phyloP scores from a whole-genome alignment of 2,329 filamentous ascomycete species.

The Apiospora marii region DNA sequence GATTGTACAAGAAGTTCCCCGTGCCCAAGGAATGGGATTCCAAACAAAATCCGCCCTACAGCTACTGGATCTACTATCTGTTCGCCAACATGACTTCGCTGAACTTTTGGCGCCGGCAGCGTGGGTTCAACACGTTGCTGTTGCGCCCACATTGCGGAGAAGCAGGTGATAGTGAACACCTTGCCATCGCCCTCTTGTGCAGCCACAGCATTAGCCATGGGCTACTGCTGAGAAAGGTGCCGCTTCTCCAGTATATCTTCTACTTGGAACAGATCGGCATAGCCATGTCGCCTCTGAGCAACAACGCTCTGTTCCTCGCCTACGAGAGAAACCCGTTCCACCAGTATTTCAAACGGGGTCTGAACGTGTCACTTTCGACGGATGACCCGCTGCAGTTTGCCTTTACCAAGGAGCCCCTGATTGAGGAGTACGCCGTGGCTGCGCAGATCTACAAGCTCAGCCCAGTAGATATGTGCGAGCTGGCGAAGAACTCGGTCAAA shows the following conservation, averaged over 20 bases:
- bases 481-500: conserved; percentile 93
- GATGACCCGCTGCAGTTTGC: conserved; percentile 98
- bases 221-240: conserved; percentile 89
- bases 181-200: conserved; percentile 89
- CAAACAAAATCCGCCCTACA: conserved; percentile 96
- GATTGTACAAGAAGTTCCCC: conserved; percentile 95
- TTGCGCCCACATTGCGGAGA: conserved; percentile 95
- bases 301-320: conserved; percentile 94
- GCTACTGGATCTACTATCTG: conserved; percentile 98
- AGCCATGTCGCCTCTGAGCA: conserved; percentile 98
- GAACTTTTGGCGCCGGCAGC: conserved; percentile 88
- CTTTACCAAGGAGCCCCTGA: conserved; percentile 96
- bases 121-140: conserved; percentile 95
- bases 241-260: conserved; percentile 94
- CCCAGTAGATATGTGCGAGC: conserved; percentile 97
- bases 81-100: conserved; percentile 94
- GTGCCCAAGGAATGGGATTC: conserved; percentile 88
- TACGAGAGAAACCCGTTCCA: conserved; percentile 98
- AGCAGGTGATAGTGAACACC: conserved; percentile 94
- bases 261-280: conserved; percentile 98
- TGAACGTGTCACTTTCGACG: conserved; percentile 96
- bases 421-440: conserved; percentile 97
- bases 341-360: conserved; percentile 90
- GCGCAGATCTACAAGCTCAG: conserved; percentile 98
- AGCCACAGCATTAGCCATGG: conserved; percentile 98